Conservation (phyloP, 1,139 yeast species). For the Zygotorulaspora mrakii region DNA sequence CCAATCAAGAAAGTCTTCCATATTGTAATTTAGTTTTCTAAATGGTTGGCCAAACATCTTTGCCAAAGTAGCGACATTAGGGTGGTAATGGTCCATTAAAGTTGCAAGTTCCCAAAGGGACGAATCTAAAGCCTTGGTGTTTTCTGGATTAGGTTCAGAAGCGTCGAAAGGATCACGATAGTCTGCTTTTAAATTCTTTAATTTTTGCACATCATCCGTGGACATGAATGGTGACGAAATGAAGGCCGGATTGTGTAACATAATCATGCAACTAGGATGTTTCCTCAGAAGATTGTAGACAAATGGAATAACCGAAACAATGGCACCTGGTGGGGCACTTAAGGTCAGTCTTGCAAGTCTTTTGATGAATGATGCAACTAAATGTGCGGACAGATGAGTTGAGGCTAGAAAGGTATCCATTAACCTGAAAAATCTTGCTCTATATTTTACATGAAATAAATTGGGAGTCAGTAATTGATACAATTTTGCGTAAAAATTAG, state of each 20-base stretch:
- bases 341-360: conserved; percentile 70
- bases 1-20: conserved; percentile 96
- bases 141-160: conserved; percentile 65
- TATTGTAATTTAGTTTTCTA: conserved; percentile 75
- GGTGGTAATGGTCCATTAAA: conserved; percentile 85
- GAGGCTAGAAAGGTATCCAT: conserved; percentile 83
- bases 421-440: conserved; percentile 84
- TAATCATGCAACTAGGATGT: conserved; percentile 90
- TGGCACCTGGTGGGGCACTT: conserved; percentile 85
- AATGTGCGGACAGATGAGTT: conserved; percentile 77
- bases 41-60: conserved; percentile 86
- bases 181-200: conserved; percentile 28
- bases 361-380: conserved; percentile 88
- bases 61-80: conserved; percentile 90
- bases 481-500: conserved; percentile 79
- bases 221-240: conserved; percentile 31
- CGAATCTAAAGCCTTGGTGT: conserved; percentile 74
- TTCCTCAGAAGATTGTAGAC: conserved; percentile 81
- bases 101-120: conserved; percentile 92
- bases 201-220: conserved; percentile 31
- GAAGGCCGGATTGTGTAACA: conserved; percentile 55
- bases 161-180: conserved; percentile 67
- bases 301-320: conserved; percentile 85
- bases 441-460: conserved; percentile 69
- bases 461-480: conserved; percentile 76